phyloP scores from a whole-genome alignment of 1,284 basidiomycete species.

The Microbotryum lychnidis-dioicae region DNA sequence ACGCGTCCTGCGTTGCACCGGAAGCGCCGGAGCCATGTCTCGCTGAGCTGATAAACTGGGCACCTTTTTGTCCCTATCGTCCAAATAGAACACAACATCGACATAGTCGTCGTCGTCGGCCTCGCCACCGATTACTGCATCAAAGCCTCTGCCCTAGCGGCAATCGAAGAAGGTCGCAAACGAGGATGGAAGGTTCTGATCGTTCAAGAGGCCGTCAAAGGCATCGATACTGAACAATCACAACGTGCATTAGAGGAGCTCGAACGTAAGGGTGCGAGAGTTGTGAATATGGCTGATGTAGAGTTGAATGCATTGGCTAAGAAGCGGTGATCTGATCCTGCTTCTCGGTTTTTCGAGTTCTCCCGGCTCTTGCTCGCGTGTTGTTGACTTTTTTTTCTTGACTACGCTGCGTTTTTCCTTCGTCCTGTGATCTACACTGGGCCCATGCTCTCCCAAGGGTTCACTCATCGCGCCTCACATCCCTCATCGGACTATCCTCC shows the following conservation, averaged over 20 bases:
- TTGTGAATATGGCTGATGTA: slow-evolving; percentile 2
- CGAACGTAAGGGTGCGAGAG: not conserved
- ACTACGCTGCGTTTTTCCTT: too few relatives aligned
- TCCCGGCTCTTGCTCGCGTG: too few relatives aligned
- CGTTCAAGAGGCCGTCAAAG: slow-evolving; percentile 10
- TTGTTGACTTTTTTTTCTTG: too few relatives aligned
- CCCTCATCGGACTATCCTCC: too few relatives aligned
- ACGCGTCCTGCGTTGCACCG: not conserved
- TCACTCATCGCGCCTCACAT: too few relatives aligned
- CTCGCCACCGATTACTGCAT: slow-evolving; percentile 59
- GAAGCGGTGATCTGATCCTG: too few relatives aligned
- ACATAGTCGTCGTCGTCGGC: slow-evolving; percentile 50
- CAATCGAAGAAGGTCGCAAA: slow-evolving; percentile 18
- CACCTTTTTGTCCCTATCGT: not conserved
- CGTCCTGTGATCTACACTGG: too few relatives aligned
- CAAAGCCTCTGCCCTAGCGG: slow-evolving; percentile 45
- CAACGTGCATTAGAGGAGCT: not conserved
- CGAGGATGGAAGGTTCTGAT: slow-evolving; percentile 6
- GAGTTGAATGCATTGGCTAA: not conserved
- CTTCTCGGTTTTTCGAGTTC: too few relatives aligned
- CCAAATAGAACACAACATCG: slow-evolving; percentile 33
- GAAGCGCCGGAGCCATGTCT: not conserved
- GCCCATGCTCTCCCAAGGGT: too few relatives aligned
- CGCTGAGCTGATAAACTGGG: not conserved
- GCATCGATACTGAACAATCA: slow-evolving; percentile 3